Base-by-base conservation (phyloP, 169 alveolate species). In the Cryptosporidium andersoni region DNA sequence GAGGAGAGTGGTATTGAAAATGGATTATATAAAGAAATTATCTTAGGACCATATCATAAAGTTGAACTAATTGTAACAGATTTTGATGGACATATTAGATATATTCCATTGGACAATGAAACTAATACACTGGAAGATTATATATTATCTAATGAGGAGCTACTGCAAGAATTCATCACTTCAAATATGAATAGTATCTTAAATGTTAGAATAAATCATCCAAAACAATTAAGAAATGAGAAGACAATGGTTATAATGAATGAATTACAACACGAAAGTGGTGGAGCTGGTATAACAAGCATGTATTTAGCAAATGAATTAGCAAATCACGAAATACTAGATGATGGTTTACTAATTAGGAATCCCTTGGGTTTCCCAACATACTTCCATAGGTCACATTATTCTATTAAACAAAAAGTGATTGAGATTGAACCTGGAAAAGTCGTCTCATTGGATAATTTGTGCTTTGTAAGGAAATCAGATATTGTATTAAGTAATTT, bases 211-310 rank as follows among this genome's bases (percentile, higher is more conserved):
- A 62, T 74, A 11, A 58, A 56, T 7, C 63, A 66, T 37, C 81
- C 81, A 14, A 74, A 74, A 40, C 47, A 62, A 40, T 14, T 74
- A 8, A 66, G 60, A 74, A 74, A 55, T 4, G 85, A 62, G 49
- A 74, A 74, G 34, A 58, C 85, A 25, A 74, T 55, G 36, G 60
- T 12, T 9, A 74, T 74, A 11, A 68, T 74, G 5, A 74, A 74
- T 74, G 85, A 74, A 58, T 58, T 74, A 68, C 64, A 74, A 45
- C 85, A 74, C 25, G 85, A 74, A 74, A 74, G 85, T 60, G 85
- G 74, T n/a, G 85, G 85, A 25, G 85, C 85, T 16, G 55, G 66
- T 11, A 55, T 74, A 12, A 74, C 85, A 2, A 74, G 85, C 60
- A 74, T 74, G 85, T 74, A 74, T 58, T 42, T 74, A 49, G 85